phyloP scores from a whole-genome alignment of 2,329 filamentous ascomycete genomes.

The Tolypocladium cylindrosporum region DNA sequence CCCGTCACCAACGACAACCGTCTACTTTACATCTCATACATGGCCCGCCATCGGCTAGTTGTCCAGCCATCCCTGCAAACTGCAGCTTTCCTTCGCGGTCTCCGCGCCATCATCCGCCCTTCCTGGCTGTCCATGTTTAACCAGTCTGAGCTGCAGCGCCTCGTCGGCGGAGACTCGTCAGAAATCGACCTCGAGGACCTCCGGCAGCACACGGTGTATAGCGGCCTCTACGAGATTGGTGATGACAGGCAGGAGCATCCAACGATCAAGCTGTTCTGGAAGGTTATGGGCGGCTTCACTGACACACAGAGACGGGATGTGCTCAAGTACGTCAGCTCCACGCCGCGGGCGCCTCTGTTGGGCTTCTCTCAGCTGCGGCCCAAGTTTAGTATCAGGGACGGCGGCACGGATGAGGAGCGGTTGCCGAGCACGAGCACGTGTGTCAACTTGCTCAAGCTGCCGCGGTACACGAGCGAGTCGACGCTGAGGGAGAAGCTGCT shows the following conservation, averaged over 20 bases:
- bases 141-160: constrained; percentile 83
- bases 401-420: constrained; percentile 48
- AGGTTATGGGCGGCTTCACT: constrained; percentile 66
- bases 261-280: constrained; percentile 82
- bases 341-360: constrained; percentile 77
- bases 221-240: constrained; percentile 81
- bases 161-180: constrained; percentile 79
- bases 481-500: constrained; percentile 70
- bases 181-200: constrained; percentile 84
- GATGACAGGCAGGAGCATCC: constrained; percentile 80
- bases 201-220: constrained; percentile 73
- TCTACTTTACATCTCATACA: constrained; percentile 86
- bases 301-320: constrained; percentile 76
- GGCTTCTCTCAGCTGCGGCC: constrained; percentile 83
- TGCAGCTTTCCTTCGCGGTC: constrained; percentile 74
- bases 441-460: constrained; percentile 88
- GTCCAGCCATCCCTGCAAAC: constrained; percentile 75
- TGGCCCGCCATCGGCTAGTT: constrained; percentile 78
- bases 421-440: constrained; percentile 93
- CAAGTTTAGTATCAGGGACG: constrained; percentile 81
- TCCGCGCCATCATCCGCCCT: constrained; percentile 81
- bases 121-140: constrained; percentile 99
- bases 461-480: constrained; percentile 60
- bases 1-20: constrained; percentile 86
- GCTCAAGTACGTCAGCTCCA: constrained; percentile 91